phyloP scores from a whole-genome alignment of 345 rosid species.

The Corchorus olitorius region DNA sequence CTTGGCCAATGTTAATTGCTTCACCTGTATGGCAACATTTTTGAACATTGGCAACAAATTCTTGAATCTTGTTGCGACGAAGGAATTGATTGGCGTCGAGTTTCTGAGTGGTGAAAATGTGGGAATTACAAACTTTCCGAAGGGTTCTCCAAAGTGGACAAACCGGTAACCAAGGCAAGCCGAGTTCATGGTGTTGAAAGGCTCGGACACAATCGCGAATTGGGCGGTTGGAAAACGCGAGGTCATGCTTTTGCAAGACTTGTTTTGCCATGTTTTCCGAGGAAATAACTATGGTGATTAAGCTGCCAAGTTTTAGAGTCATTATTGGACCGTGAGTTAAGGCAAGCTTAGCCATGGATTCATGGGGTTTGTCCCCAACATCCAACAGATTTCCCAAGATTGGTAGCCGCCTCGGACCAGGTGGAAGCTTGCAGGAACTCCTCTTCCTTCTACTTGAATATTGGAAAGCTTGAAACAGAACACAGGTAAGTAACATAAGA shows the following conservation, averaged over 20 bases:
- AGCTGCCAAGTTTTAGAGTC: conserved; percentile 38
- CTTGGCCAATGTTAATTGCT: background rate
- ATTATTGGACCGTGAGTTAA: conserved; percentile 38
- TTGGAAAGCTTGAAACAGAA: too few species aligned
- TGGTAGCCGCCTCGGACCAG: conserved; percentile 39
- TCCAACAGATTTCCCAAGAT: conserved; percentile 43
- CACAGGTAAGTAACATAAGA: too few species aligned
- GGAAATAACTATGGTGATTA: conserved; percentile 40
- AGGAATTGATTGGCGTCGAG: conserved; percentile 35
- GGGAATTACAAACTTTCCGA: conserved; percentile 33
- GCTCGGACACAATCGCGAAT: conserved; percentile 35
- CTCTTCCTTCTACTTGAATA: too few species aligned
- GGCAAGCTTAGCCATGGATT: conserved; percentile 37
- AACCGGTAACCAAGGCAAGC: conserved; percentile 40
- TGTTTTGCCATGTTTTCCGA: conserved; percentile 41
- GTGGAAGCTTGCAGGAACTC: conserved; percentile 21
- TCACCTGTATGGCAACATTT: conserved; percentile 23
- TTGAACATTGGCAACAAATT: conserved; percentile 28
- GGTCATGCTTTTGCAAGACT: conserved; percentile 44
- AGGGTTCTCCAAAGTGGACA: conserved; percentile 41
- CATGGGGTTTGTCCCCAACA: conserved; percentile 39
- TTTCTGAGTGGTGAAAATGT: conserved; percentile 37
- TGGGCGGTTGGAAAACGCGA: conserved; percentile 29
- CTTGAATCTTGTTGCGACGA: conserved; percentile 26
- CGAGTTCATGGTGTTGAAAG: conserved; percentile 30